phyloP scores from a whole-genome alignment of 169 alveolate species.

The Plasmodium cynomolgi region DNA sequence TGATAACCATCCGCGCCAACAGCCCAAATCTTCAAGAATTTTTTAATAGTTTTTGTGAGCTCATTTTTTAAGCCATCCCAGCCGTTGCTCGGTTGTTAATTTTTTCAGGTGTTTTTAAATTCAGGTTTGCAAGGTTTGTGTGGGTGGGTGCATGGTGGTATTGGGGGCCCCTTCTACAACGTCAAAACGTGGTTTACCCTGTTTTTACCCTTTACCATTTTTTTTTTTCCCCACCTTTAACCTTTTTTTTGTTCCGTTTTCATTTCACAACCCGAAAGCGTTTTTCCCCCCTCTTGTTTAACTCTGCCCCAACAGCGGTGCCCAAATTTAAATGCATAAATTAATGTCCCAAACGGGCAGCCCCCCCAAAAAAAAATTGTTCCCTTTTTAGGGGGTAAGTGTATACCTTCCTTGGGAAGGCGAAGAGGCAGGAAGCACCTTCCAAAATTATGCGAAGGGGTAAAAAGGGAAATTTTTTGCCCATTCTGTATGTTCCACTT shows the following conservation, averaged over 20 bases:
- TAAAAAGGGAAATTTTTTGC: background rate
- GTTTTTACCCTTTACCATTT: background rate
- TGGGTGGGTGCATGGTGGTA: background rate
- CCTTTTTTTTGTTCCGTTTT: background rate
- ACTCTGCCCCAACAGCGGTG: background rate
- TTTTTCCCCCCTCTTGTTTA: background rate
- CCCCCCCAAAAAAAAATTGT: background rate
- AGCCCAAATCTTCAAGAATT: conserved; percentile 36
- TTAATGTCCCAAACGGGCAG: background rate
- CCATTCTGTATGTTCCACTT: background rate
- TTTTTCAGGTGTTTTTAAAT: too few species aligned
- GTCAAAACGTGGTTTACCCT: background rate
- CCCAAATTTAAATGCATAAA: background rate
- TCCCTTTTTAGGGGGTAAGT: background rate
- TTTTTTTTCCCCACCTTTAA: background rate
- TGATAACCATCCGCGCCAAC: conserved; percentile 40
- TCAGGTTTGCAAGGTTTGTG: background rate
- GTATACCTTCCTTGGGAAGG: background rate
- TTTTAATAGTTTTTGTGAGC: conserved; percentile 30
- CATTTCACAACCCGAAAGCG: background rate
- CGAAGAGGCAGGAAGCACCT: background rate
- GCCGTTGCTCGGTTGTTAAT: background rate
- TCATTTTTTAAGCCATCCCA: conserved; percentile 2
- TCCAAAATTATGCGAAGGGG: background rate
- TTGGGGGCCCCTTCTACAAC: background rate